Evolutionary conservation across 331 rosid genomes (phyloP).

Genomic region (Dryas integrifolia): DNA sequence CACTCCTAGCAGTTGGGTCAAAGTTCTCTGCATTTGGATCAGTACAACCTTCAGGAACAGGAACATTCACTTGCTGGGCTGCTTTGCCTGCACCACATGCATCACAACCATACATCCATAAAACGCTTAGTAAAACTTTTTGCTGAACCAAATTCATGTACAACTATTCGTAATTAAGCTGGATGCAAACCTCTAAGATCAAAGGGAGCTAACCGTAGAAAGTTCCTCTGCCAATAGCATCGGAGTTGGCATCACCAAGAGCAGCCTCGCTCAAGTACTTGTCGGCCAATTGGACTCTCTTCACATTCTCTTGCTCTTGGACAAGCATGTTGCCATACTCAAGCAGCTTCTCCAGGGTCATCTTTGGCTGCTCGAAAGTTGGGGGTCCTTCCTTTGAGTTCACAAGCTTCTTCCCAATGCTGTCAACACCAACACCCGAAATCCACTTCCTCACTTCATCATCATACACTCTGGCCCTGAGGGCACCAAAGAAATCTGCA

Average conservation of each 20-base stretch:
- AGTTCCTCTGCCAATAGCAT: conserved; percentile 59
- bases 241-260: conserved; percentile 86
- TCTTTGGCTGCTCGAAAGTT: conserved; percentile 79
- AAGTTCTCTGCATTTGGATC: conserved; percentile 67
- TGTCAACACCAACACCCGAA: conserved; percentile 51
- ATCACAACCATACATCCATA: background rate
- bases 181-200: conserved; percentile 41
- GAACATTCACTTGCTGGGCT: conserved; percentile 64
- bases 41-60: conserved; percentile 77
- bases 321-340: conserved; percentile 97
- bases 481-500: conserved; percentile 91
- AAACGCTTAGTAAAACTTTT: background rate
- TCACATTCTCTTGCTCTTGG: conserved; percentile 92
- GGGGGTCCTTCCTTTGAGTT: conserved; percentile 96
- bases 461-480: conserved; percentile 92
- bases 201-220: conserved; percentile 61
- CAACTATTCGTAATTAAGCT: background rate
- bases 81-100: conserved; percentile 55
- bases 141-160: background rate
- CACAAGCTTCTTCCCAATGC: conserved; percentile 83
- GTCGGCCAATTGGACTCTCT: conserved; percentile 97
- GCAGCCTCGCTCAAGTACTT: conserved; percentile 91
- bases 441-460: conserved; percentile 99
- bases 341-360: conserved; percentile 64
- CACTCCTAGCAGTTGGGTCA: conserved; percentile 92